Base-by-base conservation (phyloP, 1,284 basidiomycete species). In the Rhodotorula sp. region DNA sequence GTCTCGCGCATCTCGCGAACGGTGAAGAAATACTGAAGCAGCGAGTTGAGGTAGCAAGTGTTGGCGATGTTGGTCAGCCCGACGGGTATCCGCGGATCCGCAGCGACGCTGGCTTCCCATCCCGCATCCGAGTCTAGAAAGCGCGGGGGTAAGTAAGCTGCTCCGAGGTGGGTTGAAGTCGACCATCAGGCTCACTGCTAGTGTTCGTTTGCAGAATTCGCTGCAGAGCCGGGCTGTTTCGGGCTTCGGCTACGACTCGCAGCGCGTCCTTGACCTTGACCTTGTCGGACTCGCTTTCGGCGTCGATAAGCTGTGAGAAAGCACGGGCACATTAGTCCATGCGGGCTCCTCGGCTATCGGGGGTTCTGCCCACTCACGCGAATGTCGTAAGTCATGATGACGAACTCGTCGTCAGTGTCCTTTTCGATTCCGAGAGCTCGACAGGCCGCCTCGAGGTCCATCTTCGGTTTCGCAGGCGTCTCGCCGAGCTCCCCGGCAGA, bases 21-120 rank as follows among this genome's bases (percentile, higher is more conserved):
- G n/a, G 93, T 94, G 80, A 93, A 95, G 79, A 96, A 94, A 80
- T 96, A 96, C 87, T 95, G 89, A 2, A 93, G 83, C 33, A 93
- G 82, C 26, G 91, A 94, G 79, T 95, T 95, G 66, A 95, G 84
- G 80, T 95, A 95, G 79, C 92, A 95, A 0, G 92, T 95, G 78
- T 96, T 96, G 64, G 93, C 93, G 46, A 96, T 87, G 79, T 95
- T 94, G 79, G 94, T 91, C 46, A 95, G 84, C 2, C 93, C 93
- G 64, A 92, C 86, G 22, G 93, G 93, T 77, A 89, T 84, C 70
- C 92, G 90, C 3, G 83, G 82, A 51, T 68, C 48, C 58, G 56
- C 51, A 6, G 53, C 10, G 0, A 55, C 51, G 18, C 17, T 42
- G 18, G 33, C 60, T 44, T 69, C 61, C 69, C 69, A 71, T 0